These are phyloP conservation scores for Rhizopogon roseolus DNA, from an alignment of 768 basidiomycete species.

Conservation along the genomic window DNA sequence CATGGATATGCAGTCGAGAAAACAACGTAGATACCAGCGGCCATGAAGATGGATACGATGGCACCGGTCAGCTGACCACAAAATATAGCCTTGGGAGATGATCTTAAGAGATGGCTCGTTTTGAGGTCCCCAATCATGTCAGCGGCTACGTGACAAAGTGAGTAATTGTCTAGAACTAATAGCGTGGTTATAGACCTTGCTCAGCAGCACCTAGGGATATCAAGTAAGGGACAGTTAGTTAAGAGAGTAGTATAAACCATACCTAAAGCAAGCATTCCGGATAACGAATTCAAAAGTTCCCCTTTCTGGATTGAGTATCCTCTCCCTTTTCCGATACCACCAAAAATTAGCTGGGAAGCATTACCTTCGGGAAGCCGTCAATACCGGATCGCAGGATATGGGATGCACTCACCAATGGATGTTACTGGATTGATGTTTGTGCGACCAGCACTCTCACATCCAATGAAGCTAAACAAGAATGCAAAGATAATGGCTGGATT, in stretches of 20 bases:
- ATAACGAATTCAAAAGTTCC: conserved; percentile 17
- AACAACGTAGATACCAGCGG: conserved; percentile 52
- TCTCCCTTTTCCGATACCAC: conserved; percentile 51
- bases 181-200: conserved; percentile 12
- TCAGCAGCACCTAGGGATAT: conserved; percentile 13
- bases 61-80: conserved; percentile 55
- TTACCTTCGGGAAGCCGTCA: conserved; percentile 16
- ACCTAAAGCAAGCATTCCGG: conserved; percentile 22
- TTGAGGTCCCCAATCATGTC: conserved; percentile 70
- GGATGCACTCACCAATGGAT: conserved; percentile 35
- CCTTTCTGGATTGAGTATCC: conserved; percentile 13
- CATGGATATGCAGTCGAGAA: conserved; percentile 61
- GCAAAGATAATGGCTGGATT: conserved; percentile 43
- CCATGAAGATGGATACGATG: conserved; percentile 57
- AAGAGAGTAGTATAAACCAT: neutral
- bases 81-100: conserved; percentile 61
- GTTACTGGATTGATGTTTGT: conserved; percentile 62
- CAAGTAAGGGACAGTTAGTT: neutral
- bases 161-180: neutral
- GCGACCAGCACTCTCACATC: conserved; percentile 53
- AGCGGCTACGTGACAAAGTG: conserved; percentile 24
- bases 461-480: conserved; percentile 66
- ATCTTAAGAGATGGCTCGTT: conserved; percentile 63
- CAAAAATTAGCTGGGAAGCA: conserved; percentile 61
- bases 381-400: neutral